A percentile compares a stretch with the other conserved stretches of the same genome.
phyloP scores from a whole-genome alignment of 164 flowering plant genomes.

The Berberis thunbergii region DNA sequence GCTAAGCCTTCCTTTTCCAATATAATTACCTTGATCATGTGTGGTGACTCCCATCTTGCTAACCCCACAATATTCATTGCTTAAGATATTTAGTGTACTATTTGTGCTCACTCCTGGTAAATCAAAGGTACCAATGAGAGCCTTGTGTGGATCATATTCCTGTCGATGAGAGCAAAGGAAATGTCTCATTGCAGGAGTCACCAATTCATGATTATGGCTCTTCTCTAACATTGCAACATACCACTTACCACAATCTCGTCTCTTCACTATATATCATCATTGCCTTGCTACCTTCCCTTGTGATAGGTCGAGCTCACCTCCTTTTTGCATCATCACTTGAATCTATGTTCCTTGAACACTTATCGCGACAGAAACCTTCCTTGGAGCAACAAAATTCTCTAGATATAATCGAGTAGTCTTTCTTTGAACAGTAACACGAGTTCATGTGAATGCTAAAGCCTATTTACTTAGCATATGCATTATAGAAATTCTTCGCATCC shows the following conservation, averaged over 20 bases:
- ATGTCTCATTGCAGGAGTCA: slow-evolving; percentile 27
- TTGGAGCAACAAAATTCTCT: slow-evolving; percentile 31
- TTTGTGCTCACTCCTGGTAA: slow-evolving; percentile 7
- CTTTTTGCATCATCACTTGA: slow-evolving; percentile 18
- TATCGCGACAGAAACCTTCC: slow-evolving; percentile 29
- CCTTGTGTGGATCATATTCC: too few relatives aligned
- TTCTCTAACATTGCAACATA: slow-evolving; percentile 25
- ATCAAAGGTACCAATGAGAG: background rate
- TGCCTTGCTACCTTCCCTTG: slow-evolving; percentile 33
- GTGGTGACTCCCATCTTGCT: slow-evolving; percentile 13
- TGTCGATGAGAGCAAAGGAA: slow-evolving; percentile 26
- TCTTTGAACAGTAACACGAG: slow-evolving; percentile 28
- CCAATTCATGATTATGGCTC: slow-evolving; percentile 28
- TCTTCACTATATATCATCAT: slow-evolving; percentile 30
- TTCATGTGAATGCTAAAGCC: slow-evolving; percentile 44
- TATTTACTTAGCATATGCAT: slow-evolving; percentile 39
- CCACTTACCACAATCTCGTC: slow-evolving; percentile 25
- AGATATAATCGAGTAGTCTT: slow-evolving; percentile 29
- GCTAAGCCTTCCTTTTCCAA: slow-evolving; percentile 24
- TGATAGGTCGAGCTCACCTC: slow-evolving; percentile 27
- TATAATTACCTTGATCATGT: slow-evolving; percentile 17
- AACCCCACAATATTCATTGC: slow-evolving; percentile 13
- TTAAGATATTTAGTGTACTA: slow-evolving; percentile 6
- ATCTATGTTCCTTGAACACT: slow-evolving; percentile 15
- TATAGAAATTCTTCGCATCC: slow-evolving; percentile 40